Percentiles rank a stretch among this genome's conserved stretches.
Conservation (phyloP, 495 filamentous ascomycete species). For the Emericellopsis terricola region DNA sequence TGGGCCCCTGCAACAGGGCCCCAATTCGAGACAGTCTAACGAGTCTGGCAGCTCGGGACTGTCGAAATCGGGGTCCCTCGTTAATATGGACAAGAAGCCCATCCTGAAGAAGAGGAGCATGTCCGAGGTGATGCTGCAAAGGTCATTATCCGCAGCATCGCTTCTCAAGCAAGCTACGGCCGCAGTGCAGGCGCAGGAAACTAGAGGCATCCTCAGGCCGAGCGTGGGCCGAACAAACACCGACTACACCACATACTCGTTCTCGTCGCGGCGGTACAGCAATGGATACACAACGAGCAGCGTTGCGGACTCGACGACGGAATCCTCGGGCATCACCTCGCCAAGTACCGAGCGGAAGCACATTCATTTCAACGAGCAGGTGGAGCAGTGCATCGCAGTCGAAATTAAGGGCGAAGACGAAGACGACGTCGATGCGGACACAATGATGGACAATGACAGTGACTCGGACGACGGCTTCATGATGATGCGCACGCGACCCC, state of each 20-base stretch:
- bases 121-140: conserved; percentile 87
- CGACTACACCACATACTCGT: conserved; percentile 43
- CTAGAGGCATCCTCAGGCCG: conserved; percentile 21
- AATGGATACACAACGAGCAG: conserved; percentile 32
- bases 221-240: conserved; percentile 38
- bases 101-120: conserved; percentile 94
- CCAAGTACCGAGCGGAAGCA: conserved; percentile 56
- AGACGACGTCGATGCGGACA: conserved; percentile 39
- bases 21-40: conserved; percentile 24
- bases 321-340: conserved; percentile 44
- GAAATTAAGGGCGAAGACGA: conserved; percentile 60
- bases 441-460: conserved; percentile 37
- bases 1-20: conserved; percentile 66
- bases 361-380: conserved; percentile 93
- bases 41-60: conserved; percentile 29
- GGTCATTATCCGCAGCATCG: conserved; percentile 76
- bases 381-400: conserved; percentile 89
- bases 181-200: conserved; percentile 74
- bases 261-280: conserved; percentile 36
- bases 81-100: conserved; percentile 55
- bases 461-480: conserved; percentile 64
- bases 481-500: conserved; percentile 48
- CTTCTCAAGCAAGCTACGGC: conserved; percentile 87
- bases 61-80: conserved; percentile 67
- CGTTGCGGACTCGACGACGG: conserved; percentile 33